Percentiles rank a stretch among this genome's conserved stretches.
phyloP scores from a whole-genome alignment of 2,329 filamentous ascomycete species.

The Ascochyta lentis region DNA sequence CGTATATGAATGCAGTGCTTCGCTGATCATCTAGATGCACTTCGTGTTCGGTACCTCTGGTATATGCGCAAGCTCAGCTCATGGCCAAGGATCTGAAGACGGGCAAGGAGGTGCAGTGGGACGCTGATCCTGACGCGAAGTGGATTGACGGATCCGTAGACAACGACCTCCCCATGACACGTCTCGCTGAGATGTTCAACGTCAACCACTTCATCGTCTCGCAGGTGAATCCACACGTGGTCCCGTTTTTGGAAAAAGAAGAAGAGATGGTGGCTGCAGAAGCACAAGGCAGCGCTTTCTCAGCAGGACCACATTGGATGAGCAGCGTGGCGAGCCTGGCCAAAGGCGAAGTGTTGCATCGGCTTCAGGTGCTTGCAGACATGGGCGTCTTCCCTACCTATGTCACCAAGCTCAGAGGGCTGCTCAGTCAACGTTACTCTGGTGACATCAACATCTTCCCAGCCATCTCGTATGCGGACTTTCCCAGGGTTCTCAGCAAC shows the following conservation, averaged over 20 bases:
- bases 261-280: slow-evolving; percentile 59
- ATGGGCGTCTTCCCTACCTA: slow-evolving; percentile 80
- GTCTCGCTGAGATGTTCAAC: slow-evolving; percentile 93
- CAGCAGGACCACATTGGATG: slow-evolving; percentile 64
- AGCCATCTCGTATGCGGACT: slow-evolving; percentile 74
- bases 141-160: slow-evolving; percentile 97
- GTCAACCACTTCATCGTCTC: slow-evolving; percentile 98
- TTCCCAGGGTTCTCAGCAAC: slow-evolving; percentile 80
- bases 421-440: slow-evolving; percentile 89
- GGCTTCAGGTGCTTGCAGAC: slow-evolving; percentile 80
- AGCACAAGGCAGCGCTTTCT: slow-evolving; percentile 42
- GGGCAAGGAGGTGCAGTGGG: slow-evolving; percentile 80
- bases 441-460: slow-evolving; percentile 95
- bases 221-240: slow-evolving; percentile 93
- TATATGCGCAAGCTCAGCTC: slow-evolving; percentile 80
- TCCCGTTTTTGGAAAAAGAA: slow-evolving; percentile 82
- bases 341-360: slow-evolving; percentile 79
- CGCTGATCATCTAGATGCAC: slow-evolving; percentile 65
- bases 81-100: slow-evolving; percentile 86
- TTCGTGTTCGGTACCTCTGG: slow-evolving; percentile 87
- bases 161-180: slow-evolving; percentile 89
- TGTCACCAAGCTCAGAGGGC: slow-evolving; percentile 77
- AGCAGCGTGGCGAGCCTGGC: slow-evolving; percentile 73
- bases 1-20: not conserved
- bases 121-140: slow-evolving; percentile 75